Percentiles rank a stretch among this genome's conserved stretches.
Evolutionary conservation across 148 eudicot genomes (phyloP).

Genomic region (Fagopyrum esculentum): DNA sequence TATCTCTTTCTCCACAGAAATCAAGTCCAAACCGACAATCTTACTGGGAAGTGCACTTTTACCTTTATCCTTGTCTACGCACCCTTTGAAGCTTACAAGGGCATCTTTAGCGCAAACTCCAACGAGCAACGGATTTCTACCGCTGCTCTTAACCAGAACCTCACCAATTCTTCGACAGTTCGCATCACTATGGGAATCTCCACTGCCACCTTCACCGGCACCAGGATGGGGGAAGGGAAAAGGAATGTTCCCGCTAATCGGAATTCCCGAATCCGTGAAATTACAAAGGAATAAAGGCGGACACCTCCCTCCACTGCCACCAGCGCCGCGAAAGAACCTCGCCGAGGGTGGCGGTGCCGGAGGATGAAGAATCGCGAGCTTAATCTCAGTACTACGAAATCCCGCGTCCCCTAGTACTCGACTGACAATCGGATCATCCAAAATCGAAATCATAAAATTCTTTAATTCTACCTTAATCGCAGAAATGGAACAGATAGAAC

Average conservation of each 20-base stretch:
- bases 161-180: constrained; percentile 48
- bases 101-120: constrained; percentile 60
- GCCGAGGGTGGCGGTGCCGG: constrained; percentile 19
- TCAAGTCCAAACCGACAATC: constrained; percentile 35
- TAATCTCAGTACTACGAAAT: constrained; percentile 66
- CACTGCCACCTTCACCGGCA: constrained; percentile 9
- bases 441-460: constrained; percentile 66
- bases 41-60: constrained; percentile 29
- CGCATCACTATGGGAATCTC: constrained; percentile 28
- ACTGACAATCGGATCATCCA: constrained; percentile 84
- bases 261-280: constrained; percentile 23
- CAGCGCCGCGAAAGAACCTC: constrained; percentile 6
- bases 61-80: constrained; percentile 20
- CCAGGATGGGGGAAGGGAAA: constrained; percentile 24
- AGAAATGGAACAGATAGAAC: constrained; percentile 17
- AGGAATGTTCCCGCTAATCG: constrained; percentile 20
- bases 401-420: constrained; percentile 91
- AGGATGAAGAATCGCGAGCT: constrained; percentile 48
- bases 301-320: constrained; percentile 15
- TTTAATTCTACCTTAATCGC: constrained; percentile 62
- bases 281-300: constrained; percentile 56
- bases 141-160: constrained; percentile 33
- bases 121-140: constrained; percentile 54
- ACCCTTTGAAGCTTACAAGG: constrained; percentile 27
- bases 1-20: constrained; percentile 45